Conservation (phyloP, 176 grass and related monocot genomes). For the Triticum turgidum region DNA sequence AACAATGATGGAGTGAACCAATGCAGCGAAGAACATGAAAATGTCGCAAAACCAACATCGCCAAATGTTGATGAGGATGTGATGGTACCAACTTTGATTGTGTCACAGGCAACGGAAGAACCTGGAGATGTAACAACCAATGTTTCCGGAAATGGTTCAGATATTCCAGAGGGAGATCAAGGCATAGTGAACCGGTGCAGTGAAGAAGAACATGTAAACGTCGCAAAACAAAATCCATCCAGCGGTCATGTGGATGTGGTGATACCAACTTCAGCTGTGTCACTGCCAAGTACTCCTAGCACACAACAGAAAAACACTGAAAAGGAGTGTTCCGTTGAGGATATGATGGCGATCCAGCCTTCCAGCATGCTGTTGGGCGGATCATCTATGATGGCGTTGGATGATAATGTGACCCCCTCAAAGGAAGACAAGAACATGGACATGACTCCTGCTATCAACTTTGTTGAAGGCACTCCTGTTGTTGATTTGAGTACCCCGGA, state of each 20-base stretch:
- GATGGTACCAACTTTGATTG: not conserved
- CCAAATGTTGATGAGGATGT: not conserved
- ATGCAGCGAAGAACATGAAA: not conserved
- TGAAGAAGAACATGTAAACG: not conserved
- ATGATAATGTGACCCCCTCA: not conserved
- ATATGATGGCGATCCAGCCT: not conserved
- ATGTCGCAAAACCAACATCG: not conserved
- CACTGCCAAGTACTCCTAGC: not conserved
- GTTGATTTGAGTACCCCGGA: conserved; percentile 20
- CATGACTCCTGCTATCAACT: not conserved
- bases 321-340: not conserved
- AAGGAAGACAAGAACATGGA: not conserved
- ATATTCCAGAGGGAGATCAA: not conserved
- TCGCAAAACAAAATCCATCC: not conserved
- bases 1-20: not conserved
- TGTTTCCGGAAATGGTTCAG: not conserved
- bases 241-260: not conserved
- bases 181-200: not conserved
- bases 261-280: not conserved
- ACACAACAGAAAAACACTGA: not conserved
- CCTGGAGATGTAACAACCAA: not conserved
- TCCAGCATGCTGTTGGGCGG: not conserved
- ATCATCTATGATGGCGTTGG: not conserved
- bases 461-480: not conserved
- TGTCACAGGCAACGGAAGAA: not conserved